phyloP scores from a whole-genome alignment of 345 rosid species.

The Alliaria petiolata region DNA sequence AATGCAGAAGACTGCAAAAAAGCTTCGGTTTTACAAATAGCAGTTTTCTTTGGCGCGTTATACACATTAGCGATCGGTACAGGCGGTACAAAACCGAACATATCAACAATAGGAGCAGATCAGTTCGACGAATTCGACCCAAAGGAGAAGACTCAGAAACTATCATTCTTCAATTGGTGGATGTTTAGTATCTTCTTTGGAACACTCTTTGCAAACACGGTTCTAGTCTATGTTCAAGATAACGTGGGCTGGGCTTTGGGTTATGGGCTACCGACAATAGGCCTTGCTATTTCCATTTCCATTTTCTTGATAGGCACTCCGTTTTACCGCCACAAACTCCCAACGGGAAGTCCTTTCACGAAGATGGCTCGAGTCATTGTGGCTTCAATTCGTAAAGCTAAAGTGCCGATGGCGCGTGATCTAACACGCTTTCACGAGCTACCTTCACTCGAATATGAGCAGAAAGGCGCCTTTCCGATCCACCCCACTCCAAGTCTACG shows the following conservation, averaged over 20 bases:
- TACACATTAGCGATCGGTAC: conserved; percentile 70
- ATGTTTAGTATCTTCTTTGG: conserved; percentile 89
- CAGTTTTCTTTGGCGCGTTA: conserved; percentile 62
- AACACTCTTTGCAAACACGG: conserved; percentile 70
- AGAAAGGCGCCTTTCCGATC: conserved; percentile 48
- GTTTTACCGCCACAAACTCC: conserved; percentile 60
- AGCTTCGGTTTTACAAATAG: conserved; percentile 61
- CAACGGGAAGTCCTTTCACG: conserved; percentile 69
- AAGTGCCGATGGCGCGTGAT: conserved; percentile 40
- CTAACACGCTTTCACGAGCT: conserved; percentile 54
- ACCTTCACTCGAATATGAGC: conserved; percentile 43
- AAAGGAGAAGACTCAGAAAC: conserved; percentile 63
- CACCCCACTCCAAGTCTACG: conserved; percentile 59
- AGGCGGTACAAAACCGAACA: conserved; percentile 94
- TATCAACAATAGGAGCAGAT: conserved; percentile 84
- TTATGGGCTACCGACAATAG: conserved; percentile 67
- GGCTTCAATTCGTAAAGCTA: conserved; percentile 58
- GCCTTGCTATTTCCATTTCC: conserved; percentile 47
- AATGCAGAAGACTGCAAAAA: conserved; percentile 40
- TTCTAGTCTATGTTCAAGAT: conserved; percentile 81
- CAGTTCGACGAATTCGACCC: conserved; percentile 83
- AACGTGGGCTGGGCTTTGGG: conserved; percentile 82
- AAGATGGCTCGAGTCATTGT: conserved; percentile 68
- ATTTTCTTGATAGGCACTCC: conserved; percentile 70
- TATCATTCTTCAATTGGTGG: conserved; percentile 98